Evolutionary conservation across 306 rosid genomes (phyloP), one percentile per base, ranked within the genome.

Genomic region (Cyamopsis tetragonoloba): DNA sequence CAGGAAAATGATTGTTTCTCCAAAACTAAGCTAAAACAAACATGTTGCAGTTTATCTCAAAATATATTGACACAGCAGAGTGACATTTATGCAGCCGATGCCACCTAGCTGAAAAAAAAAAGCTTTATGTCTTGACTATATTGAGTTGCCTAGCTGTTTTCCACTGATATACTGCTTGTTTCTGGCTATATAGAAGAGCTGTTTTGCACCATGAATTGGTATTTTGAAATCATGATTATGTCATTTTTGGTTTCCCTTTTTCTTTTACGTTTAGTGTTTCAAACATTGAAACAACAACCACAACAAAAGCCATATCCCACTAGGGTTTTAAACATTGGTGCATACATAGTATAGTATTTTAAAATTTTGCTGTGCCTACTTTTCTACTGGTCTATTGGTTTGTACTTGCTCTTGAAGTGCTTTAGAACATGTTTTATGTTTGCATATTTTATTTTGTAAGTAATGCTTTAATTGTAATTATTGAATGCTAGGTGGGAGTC

Each of bases 401-500:
- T 44, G 39, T 64, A 41, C 57, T 26, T 64, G 41, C 19, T 63
- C 39, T 73, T 7, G 26, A 41, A 73, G 66, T 7, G 26, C 37
- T 51, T 42, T 8, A 31, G n/a, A 23, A 12, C 3, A n/a, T 31
- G 31, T 28, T 10, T 10, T 46, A 14, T 24, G 5, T 57, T 56
- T 64, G 6, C 30, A 12, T 42, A 32, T 20, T 50, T 41, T 7
- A 15, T 34, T 1, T 24, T 34, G 2, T 54, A 32, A 12, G 43
- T 74, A 2, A 11, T 26, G 47, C 34, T 65, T 50, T 77, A 2
- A 57, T 70, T 80, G 18, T 64, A 27, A 17, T 76, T 75, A 12
- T 74, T 74, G 69, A 71, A 61, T 82, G 66, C 63, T 78, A 92
- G 98, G 98, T 92, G 98, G 98, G 98, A 92, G 76, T 87, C 98